phyloP scores from a whole-genome alignment of 148 eudicot species.

The Persicaria tinctoria region DNA sequence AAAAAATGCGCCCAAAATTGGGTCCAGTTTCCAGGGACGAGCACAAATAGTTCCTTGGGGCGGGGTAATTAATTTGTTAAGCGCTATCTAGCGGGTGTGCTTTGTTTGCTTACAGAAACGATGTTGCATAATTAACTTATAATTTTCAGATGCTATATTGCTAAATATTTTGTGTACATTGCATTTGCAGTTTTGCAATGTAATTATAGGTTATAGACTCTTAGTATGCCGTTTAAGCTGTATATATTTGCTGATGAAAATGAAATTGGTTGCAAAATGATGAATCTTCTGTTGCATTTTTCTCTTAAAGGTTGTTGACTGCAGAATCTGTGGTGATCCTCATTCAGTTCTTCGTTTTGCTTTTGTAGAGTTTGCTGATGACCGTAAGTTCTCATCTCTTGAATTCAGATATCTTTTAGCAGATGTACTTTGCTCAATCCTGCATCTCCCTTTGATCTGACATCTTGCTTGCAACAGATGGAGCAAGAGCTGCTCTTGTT shows the following conservation, averaged over 20 bases:
- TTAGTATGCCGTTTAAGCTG: neutral
- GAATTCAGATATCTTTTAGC: neutral
- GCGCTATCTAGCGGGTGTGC: neutral
- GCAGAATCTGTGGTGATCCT: constrained; percentile 95
- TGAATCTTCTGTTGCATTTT: neutral
- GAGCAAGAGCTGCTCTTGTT: constrained; percentile 82
- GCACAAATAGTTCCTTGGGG: no score
- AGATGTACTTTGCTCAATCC: neutral
- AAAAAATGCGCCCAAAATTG: no score
- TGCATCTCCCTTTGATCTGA: neutral
- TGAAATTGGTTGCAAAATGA: neutral
- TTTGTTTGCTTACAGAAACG: neutral
- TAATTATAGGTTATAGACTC: neutral
- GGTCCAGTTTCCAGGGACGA: neutral
- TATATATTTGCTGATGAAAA: neutral
- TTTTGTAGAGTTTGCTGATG: constrained; percentile 89
- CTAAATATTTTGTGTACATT: neutral
- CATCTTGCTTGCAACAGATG: constrained; percentile 36
- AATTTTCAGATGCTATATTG: neutral
- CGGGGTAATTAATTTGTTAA: neutral
- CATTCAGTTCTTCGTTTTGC: constrained; percentile 97
- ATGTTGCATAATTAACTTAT: neutral
- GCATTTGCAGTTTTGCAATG: neutral
- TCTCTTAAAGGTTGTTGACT: constrained; percentile 64
- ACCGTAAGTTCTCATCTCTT: constrained; percentile 44